phyloP scores from a whole-genome alignment of 2,329 filamentous ascomycete species.

The Diplodia intermedia region DNA sequence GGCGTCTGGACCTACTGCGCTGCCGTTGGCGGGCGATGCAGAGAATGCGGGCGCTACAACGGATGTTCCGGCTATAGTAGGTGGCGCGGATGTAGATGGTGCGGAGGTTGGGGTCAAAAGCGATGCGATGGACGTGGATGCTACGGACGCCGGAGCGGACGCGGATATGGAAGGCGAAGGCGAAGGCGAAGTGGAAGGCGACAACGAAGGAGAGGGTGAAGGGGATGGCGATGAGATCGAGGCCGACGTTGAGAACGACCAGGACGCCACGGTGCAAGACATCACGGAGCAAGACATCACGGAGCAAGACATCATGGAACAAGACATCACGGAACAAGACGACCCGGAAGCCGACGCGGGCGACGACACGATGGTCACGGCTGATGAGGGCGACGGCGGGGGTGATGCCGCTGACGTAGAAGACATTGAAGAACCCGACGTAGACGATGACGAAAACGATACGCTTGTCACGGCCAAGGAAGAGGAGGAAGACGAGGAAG shows the following conservation, averaged over 20 bases:
- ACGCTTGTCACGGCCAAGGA: slow-evolving; percentile 22
- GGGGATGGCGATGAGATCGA: slow-evolving; percentile 43
- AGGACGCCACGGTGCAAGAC: slow-evolving; percentile 37
- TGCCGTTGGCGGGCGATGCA: neutral
- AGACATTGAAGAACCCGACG: neutral
- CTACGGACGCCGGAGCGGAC: neutral
- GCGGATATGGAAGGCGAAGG: slow-evolving; percentile 53
- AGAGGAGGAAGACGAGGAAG: slow-evolving; percentile 7
- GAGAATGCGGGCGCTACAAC: neutral
- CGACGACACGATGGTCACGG: slow-evolving; percentile 17
- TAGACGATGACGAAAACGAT: slow-evolving; percentile 12
- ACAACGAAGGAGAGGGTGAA: slow-evolving; percentile 50
- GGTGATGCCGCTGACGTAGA: slow-evolving; percentile 1
- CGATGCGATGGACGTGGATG: slow-evolving; percentile 12
- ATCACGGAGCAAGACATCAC: too few species aligned
- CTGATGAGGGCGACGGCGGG: slow-evolving; percentile 5
- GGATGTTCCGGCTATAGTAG: neutral
- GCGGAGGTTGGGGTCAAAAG: neutral
- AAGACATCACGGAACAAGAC: slow-evolving; percentile 51
- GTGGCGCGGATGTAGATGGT: neutral
- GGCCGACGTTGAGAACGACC: slow-evolving; percentile 52
- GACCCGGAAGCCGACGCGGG: slow-evolving; percentile 56
- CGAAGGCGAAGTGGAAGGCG: slow-evolving; percentile 55
- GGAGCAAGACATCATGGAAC: neutral
- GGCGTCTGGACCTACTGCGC: slow-evolving; percentile 38